A percentile compares a stretch with the other conserved stretches of the same genome.
Conservation (phyloP, 2,329 filamentous ascomycete genomes). For the Metarhizium guizhouense region DNA sequence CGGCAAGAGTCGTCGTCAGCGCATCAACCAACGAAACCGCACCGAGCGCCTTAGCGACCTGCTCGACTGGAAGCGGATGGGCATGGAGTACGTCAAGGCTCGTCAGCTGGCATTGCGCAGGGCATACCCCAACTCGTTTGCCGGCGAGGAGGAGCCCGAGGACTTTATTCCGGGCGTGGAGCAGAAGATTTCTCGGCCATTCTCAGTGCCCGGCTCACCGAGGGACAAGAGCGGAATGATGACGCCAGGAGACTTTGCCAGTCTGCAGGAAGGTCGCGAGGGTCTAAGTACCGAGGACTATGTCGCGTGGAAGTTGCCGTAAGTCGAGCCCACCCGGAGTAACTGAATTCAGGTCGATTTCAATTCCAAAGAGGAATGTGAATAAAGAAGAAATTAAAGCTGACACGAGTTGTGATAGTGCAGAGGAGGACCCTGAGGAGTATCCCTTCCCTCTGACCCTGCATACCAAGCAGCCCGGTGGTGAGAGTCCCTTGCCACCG, state of each 20-base stretch:
- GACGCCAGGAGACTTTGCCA: conserved; percentile 97
- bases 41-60: conserved; percentile 92
- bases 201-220: conserved; percentile 90
- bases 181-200: conserved; percentile 87
- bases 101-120: conserved; percentile 83
- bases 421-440: conserved; percentile 84
- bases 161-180: conserved; percentile 90
- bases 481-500: conserved; percentile 16
- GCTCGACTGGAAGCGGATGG: conserved; percentile 98
- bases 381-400: neutral
- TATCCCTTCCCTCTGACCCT: conserved; percentile 52
- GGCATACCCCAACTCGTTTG: conserved; percentile 84
- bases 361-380: neutral
- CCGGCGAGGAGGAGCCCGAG: conserved; percentile 70
- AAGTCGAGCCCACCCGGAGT: conserved; percentile 39
- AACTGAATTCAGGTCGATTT: neutral
- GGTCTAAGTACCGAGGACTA: conserved; percentile 95
- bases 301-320: conserved; percentile 96
- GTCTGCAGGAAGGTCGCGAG: conserved; percentile 87
- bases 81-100: conserved; percentile 97
- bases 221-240: conserved; percentile 92
- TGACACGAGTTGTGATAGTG: conserved; percentile 38
- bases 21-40: conserved; percentile 96
- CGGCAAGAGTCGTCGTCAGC: conserved; percentile 85
- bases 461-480: conserved; percentile 38